These are phyloP conservation scores for Penicillium cinerascens DNA, from an alignment of 495 filamentous ascomycete species.

Conservation along the genomic window DNA sequence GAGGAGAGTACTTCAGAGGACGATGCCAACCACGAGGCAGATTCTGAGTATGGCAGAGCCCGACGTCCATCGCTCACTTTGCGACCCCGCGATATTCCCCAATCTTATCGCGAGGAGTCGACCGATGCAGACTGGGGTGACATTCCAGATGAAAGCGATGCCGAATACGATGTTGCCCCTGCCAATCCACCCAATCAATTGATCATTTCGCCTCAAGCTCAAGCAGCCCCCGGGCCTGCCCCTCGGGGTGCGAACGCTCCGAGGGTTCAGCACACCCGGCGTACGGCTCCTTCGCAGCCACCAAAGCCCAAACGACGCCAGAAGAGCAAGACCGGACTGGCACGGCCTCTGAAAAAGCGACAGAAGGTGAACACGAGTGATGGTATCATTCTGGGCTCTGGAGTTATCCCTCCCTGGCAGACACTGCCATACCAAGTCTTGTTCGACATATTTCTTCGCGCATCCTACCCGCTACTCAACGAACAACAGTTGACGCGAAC, in stretches of 20 bases:
- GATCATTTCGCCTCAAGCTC: not conserved
- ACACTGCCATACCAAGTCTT: constrained; percentile 70
- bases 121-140: constrained; percentile 32
- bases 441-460: constrained; percentile 62
- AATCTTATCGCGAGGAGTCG: constrained; percentile 46
- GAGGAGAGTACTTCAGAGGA: constrained; percentile 39
- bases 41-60: constrained; percentile 7
- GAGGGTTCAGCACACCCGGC: not conserved
- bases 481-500: constrained; percentile 31
- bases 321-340: constrained; percentile 15
- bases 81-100: constrained; percentile 33
- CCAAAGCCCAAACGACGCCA: constrained; percentile 19
- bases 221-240: not conserved
- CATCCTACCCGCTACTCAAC: constrained; percentile 59
- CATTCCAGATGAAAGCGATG: constrained; percentile 6
- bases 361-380: constrained; percentile 20
- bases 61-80: constrained; percentile 27
- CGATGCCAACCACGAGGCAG: constrained; percentile 9
- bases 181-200: not conserved
- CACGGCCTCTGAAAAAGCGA: constrained; percentile 28
- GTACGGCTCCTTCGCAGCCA: constrained; percentile 8
- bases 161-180: constrained; percentile 1
- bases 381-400: constrained; percentile 27
- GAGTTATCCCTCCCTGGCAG: constrained; percentile 62
- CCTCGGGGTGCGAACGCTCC: not conserved